These are phyloP conservation scores for Hypoxylon sp. DNA, from an alignment of 2,329 filamentous ascomycete species.

Conservation along the genomic window DNA sequence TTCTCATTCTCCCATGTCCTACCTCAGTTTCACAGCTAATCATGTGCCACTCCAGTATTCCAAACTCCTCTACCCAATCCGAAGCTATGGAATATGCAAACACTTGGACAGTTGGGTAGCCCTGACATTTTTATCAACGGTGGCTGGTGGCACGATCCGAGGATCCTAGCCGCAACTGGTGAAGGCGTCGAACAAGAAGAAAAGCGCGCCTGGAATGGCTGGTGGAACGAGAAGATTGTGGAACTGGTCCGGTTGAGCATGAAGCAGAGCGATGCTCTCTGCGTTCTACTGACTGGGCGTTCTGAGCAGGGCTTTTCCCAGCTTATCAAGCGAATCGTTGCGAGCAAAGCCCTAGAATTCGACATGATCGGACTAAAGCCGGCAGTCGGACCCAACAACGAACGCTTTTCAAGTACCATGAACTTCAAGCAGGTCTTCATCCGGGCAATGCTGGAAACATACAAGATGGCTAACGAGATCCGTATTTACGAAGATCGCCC, in stretches of 20 bases:
- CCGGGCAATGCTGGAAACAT: slow-evolving; percentile 85
- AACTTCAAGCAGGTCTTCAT: slow-evolving; percentile 92
- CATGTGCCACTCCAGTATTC: slow-evolving; percentile 75
- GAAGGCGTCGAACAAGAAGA: slow-evolving; percentile 87
- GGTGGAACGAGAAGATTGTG: slow-evolving; percentile 95
- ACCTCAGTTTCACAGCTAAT: slow-evolving; percentile 30
- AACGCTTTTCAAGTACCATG: slow-evolving; percentile 87
- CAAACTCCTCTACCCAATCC: slow-evolving; percentile 90
- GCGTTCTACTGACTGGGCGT: slow-evolving; percentile 89
- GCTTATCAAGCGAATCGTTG: slow-evolving; percentile 84
- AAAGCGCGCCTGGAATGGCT: slow-evolving; percentile 85
- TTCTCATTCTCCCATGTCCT: not conserved
- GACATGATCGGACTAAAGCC: slow-evolving; percentile 93
- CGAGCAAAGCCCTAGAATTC: slow-evolving; percentile 84
- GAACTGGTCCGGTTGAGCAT: slow-evolving; percentile 85
- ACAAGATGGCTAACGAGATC: slow-evolving; percentile 85
- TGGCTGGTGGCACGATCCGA: slow-evolving; percentile 97
- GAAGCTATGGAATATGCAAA: slow-evolving; percentile 85
- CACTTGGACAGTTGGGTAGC: slow-evolving; percentile 81
- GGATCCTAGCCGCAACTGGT: slow-evolving; percentile 88
- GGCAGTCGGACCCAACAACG: slow-evolving; percentile 81
- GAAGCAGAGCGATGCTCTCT: slow-evolving; percentile 86
- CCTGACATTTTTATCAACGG: slow-evolving; percentile 84
- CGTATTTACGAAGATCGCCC: slow-evolving; percentile 78
- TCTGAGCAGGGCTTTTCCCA: slow-evolving; percentile 82